A percentile compares a stretch with the other conserved stretches of the same genome.
Conservation (phyloP, 2,329 filamentous ascomycete species). For the Fusarium falciforme region DNA sequence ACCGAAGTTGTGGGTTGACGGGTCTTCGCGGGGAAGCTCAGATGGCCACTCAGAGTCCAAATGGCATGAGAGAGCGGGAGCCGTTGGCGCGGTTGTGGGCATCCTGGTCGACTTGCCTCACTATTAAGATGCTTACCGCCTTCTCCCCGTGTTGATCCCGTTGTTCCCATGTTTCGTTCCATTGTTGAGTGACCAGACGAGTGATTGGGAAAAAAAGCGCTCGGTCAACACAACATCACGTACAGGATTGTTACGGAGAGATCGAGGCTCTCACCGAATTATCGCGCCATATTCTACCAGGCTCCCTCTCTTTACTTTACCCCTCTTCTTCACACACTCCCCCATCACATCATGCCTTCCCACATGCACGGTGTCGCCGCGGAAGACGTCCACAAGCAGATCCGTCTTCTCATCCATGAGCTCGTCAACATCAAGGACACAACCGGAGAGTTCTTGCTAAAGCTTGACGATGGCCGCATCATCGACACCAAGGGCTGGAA, state of each 20-base stretch:
- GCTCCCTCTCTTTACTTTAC: neutral
- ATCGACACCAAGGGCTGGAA: conserved; percentile 90
- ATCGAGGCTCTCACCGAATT: neutral
- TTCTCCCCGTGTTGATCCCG: neutral
- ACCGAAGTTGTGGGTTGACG: conserved; percentile 28
- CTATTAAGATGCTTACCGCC: conserved; percentile 6
- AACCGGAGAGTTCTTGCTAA: conserved; percentile 79
- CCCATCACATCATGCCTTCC: conserved; percentile 42
- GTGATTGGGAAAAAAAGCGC: neutral
- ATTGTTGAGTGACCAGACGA: neutral
- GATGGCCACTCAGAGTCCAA: neutral
- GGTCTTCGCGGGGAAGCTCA: conserved; percentile 4
- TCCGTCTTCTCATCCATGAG: conserved; percentile 76
- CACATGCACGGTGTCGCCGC: conserved; percentile 59
- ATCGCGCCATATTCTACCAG: neutral
- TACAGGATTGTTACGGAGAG: neutral
- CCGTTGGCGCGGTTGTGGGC: conserved; percentile 17
- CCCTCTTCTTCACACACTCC: neutral
- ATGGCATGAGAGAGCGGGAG: neutral
- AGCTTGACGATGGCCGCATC: conserved; percentile 76
- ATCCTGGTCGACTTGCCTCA: conserved; percentile 6
- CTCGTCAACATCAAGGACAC: conserved; percentile 82
- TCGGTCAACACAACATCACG: neutral
- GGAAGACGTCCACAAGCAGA: conserved; percentile 63
- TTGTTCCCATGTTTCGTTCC: neutral